Base-by-base conservation (phyloP, 1,284 basidiomycete genomes). In the Phaffia rhodozyma region DNA sequence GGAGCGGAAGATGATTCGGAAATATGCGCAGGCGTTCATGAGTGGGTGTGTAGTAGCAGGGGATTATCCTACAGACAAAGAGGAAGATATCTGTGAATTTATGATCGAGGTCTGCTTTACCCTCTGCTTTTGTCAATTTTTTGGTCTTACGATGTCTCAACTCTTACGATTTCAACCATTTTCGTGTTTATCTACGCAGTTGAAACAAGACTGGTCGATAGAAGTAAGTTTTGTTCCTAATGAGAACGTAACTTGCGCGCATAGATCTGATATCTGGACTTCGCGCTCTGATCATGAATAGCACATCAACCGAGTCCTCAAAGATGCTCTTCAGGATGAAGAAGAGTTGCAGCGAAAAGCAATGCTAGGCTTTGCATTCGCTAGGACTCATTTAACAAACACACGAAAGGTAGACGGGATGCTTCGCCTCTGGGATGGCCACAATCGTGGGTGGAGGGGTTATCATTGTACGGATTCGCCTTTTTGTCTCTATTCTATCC, bases 21-120 rank as follows among this genome's bases (percentile, higher is more conserved):
- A 64, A 54, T 59, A 29, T 25, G 53, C 57, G 30, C 62, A 64
- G 52, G 57, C 62, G 20, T 58, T 64, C 32, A 52, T 64, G n/a
- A 60, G 57, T 48, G 62, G 62, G 1, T 64, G 62, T 48, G 62
- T 64, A 7, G 55, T 64, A 16, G 62, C 62, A 3, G 21, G 38
- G 27, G 62, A 64, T 27, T 27, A 59, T 25, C 62, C 62, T 6
- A 64, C 62, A 1, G 62, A 64, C 25, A n/a, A 29, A 4, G 62
- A 64, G 25, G 62, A 50, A 5, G 52, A 55, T 13, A 51, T 64
- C 43, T 34, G 23, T n/a, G 51, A 60, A 43, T 64, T 64, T 29
- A 54, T 64, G n/a, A 64, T 64, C n/a, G 62, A 64, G 58, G 49
- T 63, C 5, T 50, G 58, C 18, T 29, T 20, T 20, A 2, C 34